Evolutionary conservation across 2,329 filamentous ascomycete genomes (phyloP), one percentile per base, ranked within the genome.

Genomic region (Arthrobotrys entomopaga): DNA sequence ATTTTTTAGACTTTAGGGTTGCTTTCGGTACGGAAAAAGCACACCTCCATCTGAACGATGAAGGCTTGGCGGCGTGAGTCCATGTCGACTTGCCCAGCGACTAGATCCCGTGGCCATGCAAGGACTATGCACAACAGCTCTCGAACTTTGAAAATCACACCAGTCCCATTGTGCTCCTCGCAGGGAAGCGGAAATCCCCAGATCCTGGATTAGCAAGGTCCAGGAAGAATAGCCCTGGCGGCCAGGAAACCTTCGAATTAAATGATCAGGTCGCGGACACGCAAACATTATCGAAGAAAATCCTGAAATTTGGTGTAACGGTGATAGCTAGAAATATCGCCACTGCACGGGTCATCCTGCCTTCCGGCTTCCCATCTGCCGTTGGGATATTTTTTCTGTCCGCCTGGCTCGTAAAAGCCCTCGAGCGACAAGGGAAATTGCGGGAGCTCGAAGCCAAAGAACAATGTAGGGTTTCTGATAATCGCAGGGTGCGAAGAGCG

Each of bases 51-150:
- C 61, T 73, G 49, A 53, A 63, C 54, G 26, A 26, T 46, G 26
- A 54, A 42, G 58, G 49, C 56, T 63, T 73, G 59, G 67, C 66
- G 19, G 52, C 48, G 34, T 43, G 67, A 15, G 43, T 60, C 60
- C 67, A 65, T 72, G 59, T 60, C 69, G 63, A 73, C 26, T 49
- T 34, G 42, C 52, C 60, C 20, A 65, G 60, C 42, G 46, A 65
- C 53, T 53, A 26, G 69, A 72, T 66, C 69, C 69, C 69, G 69
- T 73, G 69, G 61, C 22, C 69, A 73, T 65, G 61, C 69, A 73
- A 72, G 56, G 66, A 52, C 66, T 57, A 34, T 60, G 67, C 67
- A 60, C 60, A 46, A 24, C 67, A 72, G 60, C 67, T 60, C 64
- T 67, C 64, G 64, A 67, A 67, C 54, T 54, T 65, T 72, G 53